Evolutionary conservation across 495 filamentous ascomycete species (phyloP), one percentile per base, ranked within the genome.

Genomic region (Tuber indicum): DNA sequence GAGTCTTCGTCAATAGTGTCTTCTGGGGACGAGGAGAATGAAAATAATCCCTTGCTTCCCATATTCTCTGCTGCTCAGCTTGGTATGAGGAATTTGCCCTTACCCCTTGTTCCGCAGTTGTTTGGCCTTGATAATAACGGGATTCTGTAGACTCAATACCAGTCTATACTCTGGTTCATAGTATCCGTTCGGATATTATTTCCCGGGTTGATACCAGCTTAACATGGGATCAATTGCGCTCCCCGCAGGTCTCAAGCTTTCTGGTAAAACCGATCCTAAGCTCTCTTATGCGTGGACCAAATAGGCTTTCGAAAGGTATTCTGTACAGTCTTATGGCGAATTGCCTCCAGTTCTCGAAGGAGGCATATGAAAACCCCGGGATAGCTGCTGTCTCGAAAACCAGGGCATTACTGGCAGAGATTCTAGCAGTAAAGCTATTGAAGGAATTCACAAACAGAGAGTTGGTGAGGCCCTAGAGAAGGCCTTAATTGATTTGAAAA

Each of bases 191-290:
- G 32, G 86, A 97, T 66, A 90, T 98, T 70, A 87, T 92, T 72
- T 87, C 92, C 36, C 89, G 91, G 84, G 95, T 93, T 84, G 94
- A 98, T 84, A 97, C 94, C 6, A 94, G 92, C 0, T 85, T 98
- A 73, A 91, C 92, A n/a, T 98, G 94, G 94, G 94, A 97, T 76
- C 95, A 98, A 84, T 86, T 98, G 77, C 89, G 94, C 72, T 96
- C 94, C 16, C 95, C 94, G 10, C 95, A 98, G 83, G 91, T 98
- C 47, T 97, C 93, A 23, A 94, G 96, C 84, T 98, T 98, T 83
- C 87, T 98, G 39, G 88, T 97, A 81, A 98, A 97, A 86, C 95
- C 95, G 3, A 91, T 92, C 49, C 75, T 82, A 0, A 76, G 75
- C 72, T 73, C 62, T 17, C 71, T 82, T 72, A 89, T 90, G 86